Evolutionary conservation across 1,139 yeast species (phyloP), one percentile per base, ranked within the genome.

Genomic region (Kazachstania sp.): DNA sequence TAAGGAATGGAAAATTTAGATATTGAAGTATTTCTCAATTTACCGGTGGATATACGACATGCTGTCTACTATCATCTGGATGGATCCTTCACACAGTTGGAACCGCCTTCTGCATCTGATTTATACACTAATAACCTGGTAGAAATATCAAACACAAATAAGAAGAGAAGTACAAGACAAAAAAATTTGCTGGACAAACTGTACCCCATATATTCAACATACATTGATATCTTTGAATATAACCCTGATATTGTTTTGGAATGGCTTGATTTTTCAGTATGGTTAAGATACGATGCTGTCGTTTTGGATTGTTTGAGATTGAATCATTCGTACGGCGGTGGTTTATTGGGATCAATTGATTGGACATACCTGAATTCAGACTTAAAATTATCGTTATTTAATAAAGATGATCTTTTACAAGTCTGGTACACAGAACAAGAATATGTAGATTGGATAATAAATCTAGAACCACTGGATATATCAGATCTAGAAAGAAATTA

Each of bases 231-330:
- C 16, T 62, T 60, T 49, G 61, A 56, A 32, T 57, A 60, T 41
- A 45, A 54, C 13, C 58, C 58, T 1, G 45, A 48, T 7, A 45
- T 61, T 26, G 46, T 61, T 4, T 49, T 47, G 12, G 36, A 45
- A 13, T 64, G 66, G 66, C 41, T 60, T 2, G 51, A 50, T 8
- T 58, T 53, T 43, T 48, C 59, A 3, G 43, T 52, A 6, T 59
- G 64, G 60, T 41, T 63, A 19, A 45, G 63, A 16, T 62, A 60
- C 45, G 67, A 64, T 47, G 46, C 58, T 12, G 49, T 64, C 15
- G 52, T 59, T 9, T 44, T 60, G 36, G 67, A 64, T 49, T 56
- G 57, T 41, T 39, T 64, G 28, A 44, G 64, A 31, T 15, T 63
- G 9, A 60, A 60, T 44, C 60, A 58, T 38, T 43, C 49, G 6